phyloP scores from a whole-genome alignment of 805 yeast species.

The Ascoidea rubescens region DNA sequence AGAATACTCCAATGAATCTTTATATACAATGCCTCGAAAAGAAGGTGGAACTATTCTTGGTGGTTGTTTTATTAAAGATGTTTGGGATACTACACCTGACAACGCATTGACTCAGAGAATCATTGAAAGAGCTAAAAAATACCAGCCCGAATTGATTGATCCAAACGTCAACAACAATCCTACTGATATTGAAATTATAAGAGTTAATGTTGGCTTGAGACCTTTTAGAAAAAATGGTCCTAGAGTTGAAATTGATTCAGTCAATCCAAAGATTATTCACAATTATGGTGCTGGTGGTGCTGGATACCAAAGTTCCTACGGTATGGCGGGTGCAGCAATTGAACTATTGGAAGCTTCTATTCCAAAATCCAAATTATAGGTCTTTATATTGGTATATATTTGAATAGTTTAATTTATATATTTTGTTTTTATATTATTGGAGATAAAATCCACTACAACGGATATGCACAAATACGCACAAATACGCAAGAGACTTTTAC shows the following conservation, averaged over 20 bases:
- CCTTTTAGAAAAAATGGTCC: constrained; percentile 53
- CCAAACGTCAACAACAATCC: constrained; percentile 11
- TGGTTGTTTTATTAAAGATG: constrained; percentile 23
- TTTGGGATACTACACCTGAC: constrained; percentile 23
- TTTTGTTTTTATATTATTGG: too few relatives aligned
- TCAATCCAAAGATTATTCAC: constrained; percentile 29
- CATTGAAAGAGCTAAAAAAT: constrained; percentile 25
- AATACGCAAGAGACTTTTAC: too few relatives aligned
- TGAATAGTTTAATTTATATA: too few relatives aligned
- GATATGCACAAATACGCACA: too few relatives aligned
- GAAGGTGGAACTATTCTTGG: constrained; percentile 67
- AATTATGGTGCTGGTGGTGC: constrained; percentile 66
- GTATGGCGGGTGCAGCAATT: constrained; percentile 38
- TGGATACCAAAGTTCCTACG: constrained; percentile 65
- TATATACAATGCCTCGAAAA: constrained; percentile 54
- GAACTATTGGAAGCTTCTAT: constrained; percentile 18
- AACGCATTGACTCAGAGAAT: constrained; percentile 32
- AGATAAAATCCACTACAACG: too few relatives aligned
- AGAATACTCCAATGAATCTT: constrained; percentile 12
- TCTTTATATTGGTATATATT: background rate
- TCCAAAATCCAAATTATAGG: background rate
- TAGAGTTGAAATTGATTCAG: constrained; percentile 29
- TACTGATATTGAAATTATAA: constrained; percentile 29
- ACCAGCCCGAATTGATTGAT: constrained; percentile 20
- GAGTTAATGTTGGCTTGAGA: constrained; percentile 49